Percentiles rank a stretch among this genome's conserved stretches.
phyloP scores from a whole-genome alignment of 768 basidiomycete species.

The Podaxis rugospora region DNA sequence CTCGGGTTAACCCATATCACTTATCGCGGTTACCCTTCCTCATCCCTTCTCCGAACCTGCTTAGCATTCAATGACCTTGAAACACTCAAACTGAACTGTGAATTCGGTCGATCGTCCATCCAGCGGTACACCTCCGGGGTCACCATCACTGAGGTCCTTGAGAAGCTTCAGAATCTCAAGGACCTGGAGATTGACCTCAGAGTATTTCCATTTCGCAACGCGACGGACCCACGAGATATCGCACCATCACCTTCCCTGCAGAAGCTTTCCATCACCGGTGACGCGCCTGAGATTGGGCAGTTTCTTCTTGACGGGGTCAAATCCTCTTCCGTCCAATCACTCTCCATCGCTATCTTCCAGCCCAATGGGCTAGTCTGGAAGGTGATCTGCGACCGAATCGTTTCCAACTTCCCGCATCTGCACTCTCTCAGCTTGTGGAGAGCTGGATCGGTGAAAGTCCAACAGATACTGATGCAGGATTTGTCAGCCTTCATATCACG shows the following conservation, averaged over 20 bases:
- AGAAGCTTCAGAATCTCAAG: not conserved
- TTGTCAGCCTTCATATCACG: not conserved
- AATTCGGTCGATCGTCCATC: not conserved
- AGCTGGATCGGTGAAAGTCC: not conserved
- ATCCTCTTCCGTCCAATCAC: not conserved
- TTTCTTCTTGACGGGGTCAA: not conserved
- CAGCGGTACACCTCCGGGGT: not conserved
- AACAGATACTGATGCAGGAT: slow-evolving; percentile 4
- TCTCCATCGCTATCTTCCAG: not conserved
- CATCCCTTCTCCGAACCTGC: not conserved
- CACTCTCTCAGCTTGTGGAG: not conserved
- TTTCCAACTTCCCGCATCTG: not conserved
- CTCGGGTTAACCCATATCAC: not conserved
- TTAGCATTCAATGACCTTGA: not conserved
- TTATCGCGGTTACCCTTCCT: not conserved
- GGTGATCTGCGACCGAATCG: not conserved
- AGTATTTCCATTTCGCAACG: not conserved
- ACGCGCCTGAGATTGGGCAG: not conserved
- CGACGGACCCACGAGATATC: not conserved
- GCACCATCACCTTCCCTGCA: not conserved
- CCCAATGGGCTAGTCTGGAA: not conserved
- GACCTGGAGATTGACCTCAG: slow-evolving; percentile 6
- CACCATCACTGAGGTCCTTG: not conserved
- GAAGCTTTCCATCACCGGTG: not conserved
- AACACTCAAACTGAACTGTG: not conserved